Evolutionary conservation across 1,284 basidiomycete genomes (phyloP).

Genomic region (Caloboletus inedulis): DNA sequence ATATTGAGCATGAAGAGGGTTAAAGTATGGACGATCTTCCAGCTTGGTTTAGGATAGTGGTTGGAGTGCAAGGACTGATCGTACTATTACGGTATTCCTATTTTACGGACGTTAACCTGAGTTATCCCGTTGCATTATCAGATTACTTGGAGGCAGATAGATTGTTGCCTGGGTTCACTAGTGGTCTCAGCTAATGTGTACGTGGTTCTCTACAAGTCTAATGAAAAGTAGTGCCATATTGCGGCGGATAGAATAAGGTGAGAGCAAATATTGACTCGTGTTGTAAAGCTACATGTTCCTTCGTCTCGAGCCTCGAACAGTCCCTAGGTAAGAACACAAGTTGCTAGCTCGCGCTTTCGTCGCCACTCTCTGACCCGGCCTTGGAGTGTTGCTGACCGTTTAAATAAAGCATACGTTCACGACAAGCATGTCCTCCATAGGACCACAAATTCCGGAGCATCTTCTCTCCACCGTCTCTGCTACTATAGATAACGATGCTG

Average conservation of each 20-base stretch:
- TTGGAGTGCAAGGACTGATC: conserved; percentile 9
- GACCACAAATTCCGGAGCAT: conserved; percentile 42
- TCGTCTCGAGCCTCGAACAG: neutral
- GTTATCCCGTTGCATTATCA: conserved; percentile 24
- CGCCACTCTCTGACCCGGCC: neutral
- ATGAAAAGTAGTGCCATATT: neutral
- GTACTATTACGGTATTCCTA: conserved; percentile 20
- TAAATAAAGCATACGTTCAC: neutral
- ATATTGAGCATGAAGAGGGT: conserved; percentile 20
- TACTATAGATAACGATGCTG: conserved; percentile 33
- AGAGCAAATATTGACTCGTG: conserved; percentile 1
- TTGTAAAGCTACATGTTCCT: neutral
- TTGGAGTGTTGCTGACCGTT: neutral
- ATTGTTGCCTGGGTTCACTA: neutral
- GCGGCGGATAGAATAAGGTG: neutral
- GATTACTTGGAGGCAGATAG: conserved; percentile 3
- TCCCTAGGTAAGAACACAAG: neutral
- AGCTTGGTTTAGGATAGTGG: conserved; percentile 8
- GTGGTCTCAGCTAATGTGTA: neutral
- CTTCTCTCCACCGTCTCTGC: conserved; percentile 15
- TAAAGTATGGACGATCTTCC: conserved; percentile 5
- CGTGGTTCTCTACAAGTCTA: neutral
- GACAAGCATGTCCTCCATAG: conserved; percentile 43
- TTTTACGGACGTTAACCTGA: conserved; percentile 19
- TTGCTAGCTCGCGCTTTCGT: neutral